Evolutionary conservation across 2,329 filamentous ascomycete genomes (phyloP), one percentile per base, ranked within the genome.

Genomic region (Metarhizium humberi): DNA sequence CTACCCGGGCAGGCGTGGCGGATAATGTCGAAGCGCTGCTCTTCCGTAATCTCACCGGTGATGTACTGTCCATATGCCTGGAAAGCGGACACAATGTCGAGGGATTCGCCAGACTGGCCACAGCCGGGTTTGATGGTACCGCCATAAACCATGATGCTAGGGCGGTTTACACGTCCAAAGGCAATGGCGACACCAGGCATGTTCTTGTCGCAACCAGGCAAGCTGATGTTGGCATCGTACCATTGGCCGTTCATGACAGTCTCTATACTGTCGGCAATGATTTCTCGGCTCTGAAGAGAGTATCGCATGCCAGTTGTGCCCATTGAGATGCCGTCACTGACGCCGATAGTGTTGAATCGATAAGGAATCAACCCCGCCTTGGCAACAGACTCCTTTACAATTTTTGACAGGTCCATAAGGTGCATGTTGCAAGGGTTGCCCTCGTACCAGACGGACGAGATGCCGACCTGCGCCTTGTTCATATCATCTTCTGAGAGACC

Each of bases 391-490:
- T 82, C 71, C 66, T 74, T 77, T 61, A 96, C 87, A 60, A 86
- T 76, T 70, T 87, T 79, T 68, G 89, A 95, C 58, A 99, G 82
- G 67, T 95, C 89, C 73, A 99, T 80, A 59, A 99, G 78, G 73
- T 99, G 94, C 92, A 96, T 99, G 76, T 99, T 99, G 79, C 94
- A 99, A 30, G 94, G 94, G 75, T 99, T 99, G 56, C 94, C 94
- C 64, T 90, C 87, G 75, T 92, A 96, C 94, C 94, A 99, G 58
- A 97, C 92, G 6, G 92, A 96, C 46, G 92, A 95, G 69, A 99
- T 97, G 62, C 94, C 94, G 63, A 99, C 87, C 77, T 99, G 95
- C 30, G 94, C 88, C 78, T 97, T 99, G 77, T 87, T 86, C 86
- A 97, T 89, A 72, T 96, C 92, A 55, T 81, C 80, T 67, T 95